phyloP scores from a whole-genome alignment of 257 asterid genomes.

The Nicotiana knightiana region DNA sequence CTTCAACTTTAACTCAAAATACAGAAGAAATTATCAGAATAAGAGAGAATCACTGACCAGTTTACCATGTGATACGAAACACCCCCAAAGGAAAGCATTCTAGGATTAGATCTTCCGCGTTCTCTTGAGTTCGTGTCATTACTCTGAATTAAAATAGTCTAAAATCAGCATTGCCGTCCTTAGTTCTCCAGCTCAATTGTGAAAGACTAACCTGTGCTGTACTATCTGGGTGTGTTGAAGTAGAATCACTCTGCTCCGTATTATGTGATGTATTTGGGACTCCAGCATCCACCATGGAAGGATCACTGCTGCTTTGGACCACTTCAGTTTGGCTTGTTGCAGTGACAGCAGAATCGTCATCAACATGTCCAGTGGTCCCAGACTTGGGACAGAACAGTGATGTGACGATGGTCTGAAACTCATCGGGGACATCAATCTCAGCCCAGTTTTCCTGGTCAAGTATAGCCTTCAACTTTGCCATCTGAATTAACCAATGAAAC shows the following conservation, averaged over 20 bases:
- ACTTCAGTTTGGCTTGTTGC: constrained; percentile 37
- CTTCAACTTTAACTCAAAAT: not conserved
- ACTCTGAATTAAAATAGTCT: constrained; percentile 43
- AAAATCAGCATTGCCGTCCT: constrained; percentile 44
- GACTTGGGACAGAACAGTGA: constrained; percentile 51
- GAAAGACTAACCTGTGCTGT: constrained; percentile 35
- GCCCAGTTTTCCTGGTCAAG: constrained; percentile 99
- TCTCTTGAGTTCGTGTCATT: constrained; percentile 47
- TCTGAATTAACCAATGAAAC: constrained; percentile 45
- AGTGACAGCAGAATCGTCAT: constrained; percentile 16
- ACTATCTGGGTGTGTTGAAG: constrained; percentile 34
- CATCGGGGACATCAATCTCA: constrained; percentile 93
- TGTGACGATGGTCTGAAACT: constrained; percentile 77
- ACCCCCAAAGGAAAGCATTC: constrained; percentile 72
- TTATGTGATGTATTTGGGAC: constrained; percentile 4
- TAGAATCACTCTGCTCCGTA: constrained; percentile 30
- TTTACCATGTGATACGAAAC: constrained; percentile 98
- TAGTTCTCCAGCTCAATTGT: constrained; percentile 30
- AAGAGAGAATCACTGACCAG: constrained; percentile 52
- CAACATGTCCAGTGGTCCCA: constrained; percentile 21
- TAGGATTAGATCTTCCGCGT: constrained; percentile 64
- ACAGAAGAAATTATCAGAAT: constrained; percentile 13
- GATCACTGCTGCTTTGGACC: constrained; percentile 29
- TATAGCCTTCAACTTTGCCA: constrained; percentile 88
- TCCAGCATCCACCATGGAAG: constrained; percentile 24